Evolutionary conservation across 495 filamentous ascomycete species (phyloP), one percentile per base, ranked within the genome.

Genomic region (Pseudotulostoma volvatum): DNA sequence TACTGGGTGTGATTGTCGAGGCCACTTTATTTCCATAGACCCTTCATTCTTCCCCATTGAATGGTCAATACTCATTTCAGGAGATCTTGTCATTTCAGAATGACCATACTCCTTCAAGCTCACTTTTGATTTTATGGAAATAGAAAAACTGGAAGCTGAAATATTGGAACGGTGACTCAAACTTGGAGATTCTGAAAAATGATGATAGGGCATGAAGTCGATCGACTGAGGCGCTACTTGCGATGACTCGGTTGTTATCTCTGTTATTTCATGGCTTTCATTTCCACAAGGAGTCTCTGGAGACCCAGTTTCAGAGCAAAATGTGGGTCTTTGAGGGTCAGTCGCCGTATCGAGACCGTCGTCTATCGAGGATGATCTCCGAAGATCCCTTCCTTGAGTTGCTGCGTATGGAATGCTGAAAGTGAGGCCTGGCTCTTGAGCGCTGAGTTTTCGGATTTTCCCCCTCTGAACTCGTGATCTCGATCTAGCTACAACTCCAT

Each of bases 351-450:
- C 43, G 31, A 49, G 41, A 48, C 46, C 50, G 40, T 46, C 47
- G 37, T 56, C 57, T 41, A 53, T 44, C 47, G 52, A 43, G 37
- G 51, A 44, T 18, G 39, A 42, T 23, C 42, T 48, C 42, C 47
- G 54, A 42, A 48, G 37, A 36, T 52, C 50, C 23, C 42, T 16
- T 40, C 51, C 25, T n/a, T 39, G 21, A 36, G 43, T 59, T 45
- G 55, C 59, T 37, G 49, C 39, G 33, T 38, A 40, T 44, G 61
- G 60, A 65, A 65, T 64, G 60, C 49, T 62, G 44, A 56, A 56
- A 16, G 51, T 55, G 44, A 58, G 59, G 36, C 48, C 40, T 23
- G 61, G 57, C 37, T 45, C 56, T 48, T 62, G 60, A 33, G 48
- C 55, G n/a, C n/a, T n/a, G n/a, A n/a, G n/a, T n/a, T n/a, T n/a